Conservation (phyloP, 2,329 filamentous ascomycete genomes). For the Cladosporium sp. region DNA sequence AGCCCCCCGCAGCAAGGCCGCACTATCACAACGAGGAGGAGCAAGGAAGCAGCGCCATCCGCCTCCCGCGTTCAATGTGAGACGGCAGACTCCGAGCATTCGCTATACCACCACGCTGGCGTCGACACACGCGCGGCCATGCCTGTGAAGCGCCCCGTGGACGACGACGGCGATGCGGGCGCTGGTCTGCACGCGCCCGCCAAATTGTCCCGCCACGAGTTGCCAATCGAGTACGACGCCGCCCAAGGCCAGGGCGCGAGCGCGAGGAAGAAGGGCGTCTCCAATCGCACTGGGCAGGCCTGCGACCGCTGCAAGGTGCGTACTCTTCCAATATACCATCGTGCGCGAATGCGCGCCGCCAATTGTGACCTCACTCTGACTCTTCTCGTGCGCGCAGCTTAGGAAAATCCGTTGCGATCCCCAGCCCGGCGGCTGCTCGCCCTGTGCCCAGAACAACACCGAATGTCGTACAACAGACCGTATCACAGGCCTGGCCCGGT, state of each 20-base stretch:
- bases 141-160: slow-evolving; percentile 23
- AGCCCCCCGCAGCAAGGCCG: neutral
- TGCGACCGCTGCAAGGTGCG: slow-evolving; percentile 83
- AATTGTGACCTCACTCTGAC: neutral
- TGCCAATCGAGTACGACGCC: slow-evolving; percentile 10
- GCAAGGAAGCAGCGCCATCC: no score
- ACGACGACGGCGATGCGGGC: slow-evolving; percentile 17
- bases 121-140: neutral
- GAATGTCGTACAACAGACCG: slow-evolving; percentile 83
- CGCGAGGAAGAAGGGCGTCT: slow-evolving; percentile 47
- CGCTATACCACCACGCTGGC: neutral
- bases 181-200: slow-evolving; percentile 1
- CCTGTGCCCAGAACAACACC: slow-evolving; percentile 70
- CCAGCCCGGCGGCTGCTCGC: slow-evolving; percentile 73
- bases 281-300: slow-evolving; percentile 70
- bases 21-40: neutral
- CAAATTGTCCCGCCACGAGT: slow-evolving; percentile 10
- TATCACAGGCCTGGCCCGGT: slow-evolving; percentile 75
- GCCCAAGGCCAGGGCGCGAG: slow-evolving; percentile 5
- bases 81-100: neutral
- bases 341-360: neutral
- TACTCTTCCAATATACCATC: neutral
- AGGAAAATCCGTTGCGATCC: slow-evolving; percentile 87
- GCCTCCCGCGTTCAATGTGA: neutral
- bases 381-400: slow-evolving; percentile 45